Base-by-base conservation (phyloP, 2,329 filamentous ascomycete genomes). In the Bipolaris oryzae region DNA sequence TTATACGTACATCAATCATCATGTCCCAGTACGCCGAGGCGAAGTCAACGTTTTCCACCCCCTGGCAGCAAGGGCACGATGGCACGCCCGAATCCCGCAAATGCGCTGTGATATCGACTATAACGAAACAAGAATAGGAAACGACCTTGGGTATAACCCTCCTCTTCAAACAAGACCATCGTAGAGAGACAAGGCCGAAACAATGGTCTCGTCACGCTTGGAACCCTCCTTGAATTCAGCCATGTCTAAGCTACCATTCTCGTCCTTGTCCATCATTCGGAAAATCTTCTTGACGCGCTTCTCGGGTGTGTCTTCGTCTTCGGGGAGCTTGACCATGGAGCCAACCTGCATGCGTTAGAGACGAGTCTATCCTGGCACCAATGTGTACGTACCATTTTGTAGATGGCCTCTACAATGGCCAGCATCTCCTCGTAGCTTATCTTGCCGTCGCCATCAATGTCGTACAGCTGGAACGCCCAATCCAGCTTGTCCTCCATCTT, bases 221-320 rank as follows among this genome's bases (percentile, higher is more conserved):
- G 92, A 96, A 67, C 95, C 95, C 80, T 99, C 95, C 81, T 98
- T 98, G 84, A 99, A 99, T 77, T 99, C 95, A 60, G 93, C 89
- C 85, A 97, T 94, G 76, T 98, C 94, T 70, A 99, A 81, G 74
- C 91, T 96, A 69, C 94, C 95, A 75, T 98, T 98, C 81, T 98
- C 94, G 77, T 99, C 95, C 85, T 99, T 99, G 83, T 99, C 95
- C 95, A 99, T 99, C 95, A 98, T 98, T 72, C 89, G 85, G 84
- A 99, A 99, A 78, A 99, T 98, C 84, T 99, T 99, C 79, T 85
- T 88, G 62, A 99, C 95, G 63, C 95, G 89, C 83, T 99, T 99
- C 84, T 98, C 94, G 16, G 95, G 95, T 55, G 95, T 99, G 80
- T 99, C 94, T 82, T 99, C 95, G 80, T 99, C 95, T 78, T 97